Evolutionary conservation across 257 asterid genomes (phyloP).

Genomic region (Penstemon newberryi): DNA sequence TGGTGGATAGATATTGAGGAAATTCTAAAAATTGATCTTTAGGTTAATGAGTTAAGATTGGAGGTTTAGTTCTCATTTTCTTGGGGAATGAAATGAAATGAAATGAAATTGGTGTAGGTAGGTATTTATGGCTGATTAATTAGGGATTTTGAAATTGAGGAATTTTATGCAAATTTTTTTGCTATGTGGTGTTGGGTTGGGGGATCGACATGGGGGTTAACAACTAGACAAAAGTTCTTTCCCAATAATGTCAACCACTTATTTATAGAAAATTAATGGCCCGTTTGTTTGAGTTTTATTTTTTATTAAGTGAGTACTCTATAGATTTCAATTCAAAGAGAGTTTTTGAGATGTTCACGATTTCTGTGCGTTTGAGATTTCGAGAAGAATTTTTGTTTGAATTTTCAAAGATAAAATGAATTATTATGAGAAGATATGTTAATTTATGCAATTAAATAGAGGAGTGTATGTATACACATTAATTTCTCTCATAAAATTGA

Average conservation of each 20-base stretch:
- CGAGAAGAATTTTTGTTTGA: too few species aligned
- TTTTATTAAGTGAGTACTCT: too few species aligned
- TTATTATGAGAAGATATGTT: too few species aligned
- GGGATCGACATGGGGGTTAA: conserved; percentile 22
- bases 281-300: background rate
- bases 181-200: background rate
- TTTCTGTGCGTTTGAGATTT: too few species aligned
- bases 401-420: too few species aligned
- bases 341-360: too few species aligned
- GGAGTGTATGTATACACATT: too few species aligned
- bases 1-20: background rate
- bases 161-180: conserved; percentile 27
- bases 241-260: conserved; percentile 64
- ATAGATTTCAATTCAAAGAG: too few species aligned
- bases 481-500: too few species aligned
- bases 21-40: conserved; percentile 13
- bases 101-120: background rate
- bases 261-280: conserved; percentile 41
- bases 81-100: conserved; percentile 12
- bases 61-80: conserved; percentile 18
- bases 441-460: too few species aligned
- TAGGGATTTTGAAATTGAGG: conserved; percentile 26
- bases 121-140: conserved; percentile 35
- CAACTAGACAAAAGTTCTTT: conserved; percentile 46
- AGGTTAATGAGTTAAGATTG: conserved; percentile 21